phyloP scores from a whole-genome alignment of 2,329 filamentous ascomycete genomes.

The Periconia macrospinosa region DNA sequence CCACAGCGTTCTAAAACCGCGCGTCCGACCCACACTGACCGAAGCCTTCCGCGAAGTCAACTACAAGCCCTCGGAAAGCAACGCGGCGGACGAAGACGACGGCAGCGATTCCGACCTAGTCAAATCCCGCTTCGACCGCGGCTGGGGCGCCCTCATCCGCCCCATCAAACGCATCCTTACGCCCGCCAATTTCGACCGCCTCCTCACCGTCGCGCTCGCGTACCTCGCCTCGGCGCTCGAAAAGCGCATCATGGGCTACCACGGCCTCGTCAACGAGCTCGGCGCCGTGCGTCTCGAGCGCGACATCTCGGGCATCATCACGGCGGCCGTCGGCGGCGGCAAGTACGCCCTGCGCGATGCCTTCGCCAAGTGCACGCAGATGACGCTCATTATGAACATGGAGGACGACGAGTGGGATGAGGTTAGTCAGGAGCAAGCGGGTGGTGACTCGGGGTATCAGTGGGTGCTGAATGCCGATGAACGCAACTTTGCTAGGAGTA shows the following conservation, averaged over 20 bases:
- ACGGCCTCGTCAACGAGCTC: conserved; percentile 76
- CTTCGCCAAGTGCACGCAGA: conserved; percentile 76
- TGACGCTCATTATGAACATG: conserved; percentile 88
- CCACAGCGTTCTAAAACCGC: conserved; percentile 81
- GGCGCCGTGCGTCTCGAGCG: conserved; percentile 83
- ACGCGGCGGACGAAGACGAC: conserved; percentile 48
- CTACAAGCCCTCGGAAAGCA: conserved; percentile 68
- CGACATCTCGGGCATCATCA: conserved; percentile 76
- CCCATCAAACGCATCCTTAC: conserved; percentile 87
- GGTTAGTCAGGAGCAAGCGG: conserved; percentile 52
- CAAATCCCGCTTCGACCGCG: conserved; percentile 75
- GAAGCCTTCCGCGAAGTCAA: conserved; percentile 92
- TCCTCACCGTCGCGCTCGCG: conserved; percentile 72
- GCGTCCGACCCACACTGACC: conserved; percentile 78
- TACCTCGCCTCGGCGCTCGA: conserved; percentile 80
- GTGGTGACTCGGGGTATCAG: conserved; percentile 61
- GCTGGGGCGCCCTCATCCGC: conserved; percentile 83
- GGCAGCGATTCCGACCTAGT: conserved; percentile 65
- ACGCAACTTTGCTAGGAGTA: conserved; percentile 68
- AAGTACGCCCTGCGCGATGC: conserved; percentile 77
- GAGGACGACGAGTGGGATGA: conserved; percentile 96
- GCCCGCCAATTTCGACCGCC: conserved; percentile 70
- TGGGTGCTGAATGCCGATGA: conserved; percentile 77
- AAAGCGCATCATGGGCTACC: conserved; percentile 81
- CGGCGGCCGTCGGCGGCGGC: conserved; percentile 62